A percentile compares a stretch with the other conserved stretches of the same genome.
These are phyloP conservation scores for Ogataea ganodermae DNA, from an alignment of 805 yeast species.

Conservation along the genomic window DNA sequence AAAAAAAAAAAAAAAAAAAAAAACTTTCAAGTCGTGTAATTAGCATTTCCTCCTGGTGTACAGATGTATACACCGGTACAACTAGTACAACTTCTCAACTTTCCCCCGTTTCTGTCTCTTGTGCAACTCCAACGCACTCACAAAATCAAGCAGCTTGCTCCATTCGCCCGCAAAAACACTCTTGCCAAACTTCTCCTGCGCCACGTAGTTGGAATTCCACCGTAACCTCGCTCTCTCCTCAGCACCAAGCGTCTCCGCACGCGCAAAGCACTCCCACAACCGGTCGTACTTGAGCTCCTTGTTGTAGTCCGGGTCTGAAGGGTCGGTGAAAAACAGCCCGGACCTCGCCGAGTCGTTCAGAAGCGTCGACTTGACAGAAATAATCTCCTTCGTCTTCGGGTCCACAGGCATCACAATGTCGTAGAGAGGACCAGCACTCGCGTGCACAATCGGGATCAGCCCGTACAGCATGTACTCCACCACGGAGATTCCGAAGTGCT, in stretches of 20 bases:
- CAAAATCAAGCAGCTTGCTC: slow-evolving; percentile 18
- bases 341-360: slow-evolving; percentile 43
- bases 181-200: slow-evolving; percentile 31
- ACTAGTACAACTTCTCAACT: slow-evolving; percentile 33
- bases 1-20: slow-evolving; percentile 10
- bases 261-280: slow-evolving; percentile 50
- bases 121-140: slow-evolving; percentile 21
- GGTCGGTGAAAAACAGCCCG: slow-evolving; percentile 79
- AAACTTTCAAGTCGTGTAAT: slow-evolving; percentile 5
- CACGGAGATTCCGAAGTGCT: slow-evolving; percentile 96
- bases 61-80: neutral
- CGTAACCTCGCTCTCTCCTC: slow-evolving; percentile 22
- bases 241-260: slow-evolving; percentile 27
- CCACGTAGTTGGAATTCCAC: slow-evolving; percentile 26
- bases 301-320: slow-evolving; percentile 68
- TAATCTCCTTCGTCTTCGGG: slow-evolving; percentile 20
- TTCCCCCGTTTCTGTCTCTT: slow-evolving; percentile 28
- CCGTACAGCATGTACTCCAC: slow-evolving; percentile 92
- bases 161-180: slow-evolving; percentile 28
- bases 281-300: slow-evolving; percentile 26
- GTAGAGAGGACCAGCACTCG: slow-evolving; percentile 90
- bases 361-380: slow-evolving; percentile 9
- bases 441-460: slow-evolving; percentile 85
- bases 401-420: slow-evolving; percentile 77
- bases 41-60: slow-evolving; percentile 7